phyloP scores from a whole-genome alignment of 2,329 filamentous ascomycete genomes.

The Fusarium neocosmosporiellum region DNA sequence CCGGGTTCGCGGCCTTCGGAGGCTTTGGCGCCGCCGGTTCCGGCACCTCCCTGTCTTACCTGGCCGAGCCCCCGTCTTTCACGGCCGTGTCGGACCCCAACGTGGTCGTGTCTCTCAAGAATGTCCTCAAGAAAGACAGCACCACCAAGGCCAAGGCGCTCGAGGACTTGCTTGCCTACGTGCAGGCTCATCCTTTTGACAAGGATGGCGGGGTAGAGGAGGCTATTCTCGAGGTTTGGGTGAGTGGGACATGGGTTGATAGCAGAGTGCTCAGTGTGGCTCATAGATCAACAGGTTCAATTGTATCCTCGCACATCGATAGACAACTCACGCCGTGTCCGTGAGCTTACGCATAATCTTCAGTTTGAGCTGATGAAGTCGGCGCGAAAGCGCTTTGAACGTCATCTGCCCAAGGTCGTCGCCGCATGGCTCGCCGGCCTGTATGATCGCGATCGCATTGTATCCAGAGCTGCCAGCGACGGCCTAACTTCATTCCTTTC shows the following conservation, averaged over 20 bases:
- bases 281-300: conserved; percentile 69
- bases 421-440: conserved; percentile 92
- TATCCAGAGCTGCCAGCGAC: conserved; percentile 80
- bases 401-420: conserved; percentile 79
- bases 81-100: conserved; percentile 81
- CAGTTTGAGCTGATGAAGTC: conserved; percentile 73
- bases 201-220: conserved; percentile 77
- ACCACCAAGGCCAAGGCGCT: conserved; percentile 92
- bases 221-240: conserved; percentile 88
- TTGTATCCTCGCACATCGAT: conserved; percentile 91
- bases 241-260: conserved; percentile 51
- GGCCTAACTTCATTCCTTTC: conserved; percentile 81
- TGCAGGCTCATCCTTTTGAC: conserved; percentile 65
- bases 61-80: conserved; percentile 86
- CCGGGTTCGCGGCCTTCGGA: conserved; percentile 41
- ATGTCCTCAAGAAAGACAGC: conserved; percentile 90
- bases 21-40: conserved; percentile 52
- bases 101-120: conserved; percentile 91
- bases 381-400: conserved; percentile 85
- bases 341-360: conserved; percentile 83
- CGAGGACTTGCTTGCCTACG: conserved; percentile 80
- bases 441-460: conserved; percentile 85
- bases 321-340: conserved; percentile 87
- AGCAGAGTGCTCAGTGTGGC: neutral
- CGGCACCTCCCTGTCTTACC: conserved; percentile 78